Base-by-base conservation (phyloP, 306 rosid genomes). In the Cicer pinnatifidum region DNA sequence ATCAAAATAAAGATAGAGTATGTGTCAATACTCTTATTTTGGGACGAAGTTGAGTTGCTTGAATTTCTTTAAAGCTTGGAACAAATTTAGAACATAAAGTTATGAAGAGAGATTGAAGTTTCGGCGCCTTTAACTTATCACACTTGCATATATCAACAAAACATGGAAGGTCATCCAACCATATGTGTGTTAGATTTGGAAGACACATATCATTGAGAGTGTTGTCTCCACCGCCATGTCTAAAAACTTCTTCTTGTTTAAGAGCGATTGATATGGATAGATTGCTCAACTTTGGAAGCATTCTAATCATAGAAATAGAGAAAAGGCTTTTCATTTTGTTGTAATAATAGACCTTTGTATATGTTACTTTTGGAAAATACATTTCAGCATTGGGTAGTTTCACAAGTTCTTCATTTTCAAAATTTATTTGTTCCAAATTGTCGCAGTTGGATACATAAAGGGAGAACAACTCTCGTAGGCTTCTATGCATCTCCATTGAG, bases 231-330 rank as follows among this genome's bases (percentile, higher is more conserved):
- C 8, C 12, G 6, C 16, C 59, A 17, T 16, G 12, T 19, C 33
- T 53, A 17, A 17, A 53, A 17, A 60, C 44, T 12, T 60, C 66
- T 35, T 60, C 19, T 60, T 35, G 66, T 28, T 60, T 17, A 60
- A 9, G 3, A 7, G 12, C 16, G 6, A 35, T 10, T 12, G 66
- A 60, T 7, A 60, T 33, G 11, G 12, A 16, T 33, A 60, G 43
- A 60, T 6, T 60, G 4, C 41, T 60, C 1, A 60, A 35, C 9
- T 35, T 6, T 35, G 45, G 66, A 60, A 60, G 44, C 66, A 60
- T 60, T 12, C 41, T 60, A 60, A 60, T 7, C 66, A 60, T 60
- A 11, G 44, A 19, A 7, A 60, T 15, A 11, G 44, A 60, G 45
- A 60, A 60, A 33, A 60, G 66, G 11, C 44, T 60, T 35, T 35